These are phyloP conservation scores for Cruciata laevipes DNA, from an alignment of 257 asterid genomes.

Conservation along the genomic window DNA sequence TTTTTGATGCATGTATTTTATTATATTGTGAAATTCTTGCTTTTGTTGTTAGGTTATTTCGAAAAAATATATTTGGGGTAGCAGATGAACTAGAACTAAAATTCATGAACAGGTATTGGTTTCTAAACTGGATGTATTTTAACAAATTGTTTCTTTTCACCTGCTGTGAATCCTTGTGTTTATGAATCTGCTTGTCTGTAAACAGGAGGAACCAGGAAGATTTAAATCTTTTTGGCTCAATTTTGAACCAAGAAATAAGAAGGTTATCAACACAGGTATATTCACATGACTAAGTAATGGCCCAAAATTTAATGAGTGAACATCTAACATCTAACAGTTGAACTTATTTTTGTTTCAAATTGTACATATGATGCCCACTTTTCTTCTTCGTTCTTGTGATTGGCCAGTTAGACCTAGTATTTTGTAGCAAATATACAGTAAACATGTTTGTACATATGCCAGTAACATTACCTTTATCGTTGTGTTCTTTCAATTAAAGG, in stretches of 20 bases:
- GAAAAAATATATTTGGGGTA: slow-evolving; percentile 86
- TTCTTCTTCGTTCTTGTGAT: not conserved
- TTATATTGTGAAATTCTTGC: slow-evolving; percentile 7
- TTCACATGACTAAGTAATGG: not conserved
- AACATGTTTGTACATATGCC: not conserved
- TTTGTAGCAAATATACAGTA: not conserved
- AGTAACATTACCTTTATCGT: not conserved
- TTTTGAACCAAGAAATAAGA: slow-evolving; percentile 88
- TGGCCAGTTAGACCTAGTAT: not conserved
- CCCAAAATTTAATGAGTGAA: not conserved
- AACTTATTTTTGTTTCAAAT: not conserved
- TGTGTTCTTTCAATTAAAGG: slow-evolving; percentile 32
- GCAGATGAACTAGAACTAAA: slow-evolving; percentile 96
- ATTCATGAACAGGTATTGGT: slow-evolving; percentile 69
- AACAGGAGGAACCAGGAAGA: slow-evolving; percentile 85
- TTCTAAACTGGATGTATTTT: slow-evolving; percentile 16
- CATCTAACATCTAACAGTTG: not conserved
- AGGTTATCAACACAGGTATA: slow-evolving; percentile 81
- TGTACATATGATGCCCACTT: not conserved
- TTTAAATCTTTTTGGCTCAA: slow-evolving; percentile 54
- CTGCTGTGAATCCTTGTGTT: not conserved
- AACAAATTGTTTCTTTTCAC: not conserved
- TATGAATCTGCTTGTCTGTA: slow-evolving; percentile 11
- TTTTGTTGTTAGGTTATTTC: slow-evolving; percentile 49
- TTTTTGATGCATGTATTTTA: not conserved